Evolutionary conservation across 768 basidiomycete species (phyloP).

Genomic region (Suillus sp.): DNA sequence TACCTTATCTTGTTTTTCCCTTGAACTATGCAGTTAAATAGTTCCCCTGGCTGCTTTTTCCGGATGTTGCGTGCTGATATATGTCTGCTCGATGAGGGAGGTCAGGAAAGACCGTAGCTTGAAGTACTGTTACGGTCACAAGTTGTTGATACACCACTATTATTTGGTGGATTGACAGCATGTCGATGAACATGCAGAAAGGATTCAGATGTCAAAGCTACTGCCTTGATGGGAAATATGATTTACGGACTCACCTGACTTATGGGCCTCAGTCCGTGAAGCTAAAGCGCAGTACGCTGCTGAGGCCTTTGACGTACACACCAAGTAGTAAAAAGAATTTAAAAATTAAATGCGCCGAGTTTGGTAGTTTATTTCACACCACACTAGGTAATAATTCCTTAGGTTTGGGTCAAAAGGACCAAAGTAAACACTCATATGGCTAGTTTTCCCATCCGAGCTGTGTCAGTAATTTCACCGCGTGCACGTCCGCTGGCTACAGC

Average conservation of each 20-base stretch:
- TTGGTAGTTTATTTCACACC: not conserved
- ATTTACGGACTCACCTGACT: not conserved
- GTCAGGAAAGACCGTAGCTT: not conserved
- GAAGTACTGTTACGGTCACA: not conserved
- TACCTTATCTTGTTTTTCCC: not conserved
- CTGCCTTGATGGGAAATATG: not conserved
- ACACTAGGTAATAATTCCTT: not conserved
- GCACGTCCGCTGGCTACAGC: conserved; percentile 28
- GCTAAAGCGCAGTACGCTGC: not conserved
- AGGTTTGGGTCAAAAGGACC: conserved; percentile 11
- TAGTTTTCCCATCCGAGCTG: conserved; percentile 33
- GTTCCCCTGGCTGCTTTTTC: not conserved
- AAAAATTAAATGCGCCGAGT: not conserved
- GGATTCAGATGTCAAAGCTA: not conserved
- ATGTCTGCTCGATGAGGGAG: not conserved
- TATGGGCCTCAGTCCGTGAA: not conserved
- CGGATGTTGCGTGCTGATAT: not conserved
- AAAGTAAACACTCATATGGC: conserved; percentile 7
- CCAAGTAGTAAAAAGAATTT: not conserved
- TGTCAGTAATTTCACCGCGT: conserved; percentile 17
- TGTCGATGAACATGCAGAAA: not conserved
- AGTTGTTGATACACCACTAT: not conserved
- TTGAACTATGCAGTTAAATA: not conserved
- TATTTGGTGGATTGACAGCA: not conserved
- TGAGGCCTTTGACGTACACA: no score